Base-by-base conservation (phyloP, 2,329 filamentous ascomycete genomes). In the Chaetomium strumarium region DNA sequence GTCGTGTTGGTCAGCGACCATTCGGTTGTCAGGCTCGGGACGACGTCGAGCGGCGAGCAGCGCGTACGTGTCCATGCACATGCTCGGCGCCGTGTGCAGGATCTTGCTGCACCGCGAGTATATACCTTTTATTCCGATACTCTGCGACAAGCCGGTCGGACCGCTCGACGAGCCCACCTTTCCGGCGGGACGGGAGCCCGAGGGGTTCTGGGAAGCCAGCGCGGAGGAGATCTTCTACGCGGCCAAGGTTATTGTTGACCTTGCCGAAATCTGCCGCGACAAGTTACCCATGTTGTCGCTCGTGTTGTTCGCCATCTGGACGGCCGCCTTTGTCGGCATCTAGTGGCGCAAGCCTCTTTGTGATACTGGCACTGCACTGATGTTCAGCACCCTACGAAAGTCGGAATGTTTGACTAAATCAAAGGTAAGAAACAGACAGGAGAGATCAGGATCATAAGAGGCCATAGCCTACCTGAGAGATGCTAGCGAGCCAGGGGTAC, bases 61-160 rank as follows among this genome's bases (percentile, higher is more conserved):
- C 42, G 76, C 79, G 8, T 89, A 85, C 62, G 78, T 83, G 11
- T 75, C 85, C 3, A 70, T 89, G 50, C 85, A 89, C 61, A 81
- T 83, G 60, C 75, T 87, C 1, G 78, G 81, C 53, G 77, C 79
- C 1, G 71, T 88, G 2, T 87, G 82, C 63, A 75, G 78, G 51
- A 83, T 89, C 56, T 80, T 86, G 70, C 72, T 88, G 29, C 81
- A 86, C 61, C 75, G 84, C 56, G 83, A 87, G 63, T 86, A 84
- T 55, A 75, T 87, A 24, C 83, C 84, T 0, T 86, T 85, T 61
- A 75, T 85, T 14, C 80, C 84, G 2, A 71, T 85, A n/a, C 72
- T 74, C 9, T 80, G 74, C 58, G 56, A 62, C 2, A 66, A 63
- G 17, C 78, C 78, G 0, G 60, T 69, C 34, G 79, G 79, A 0